Evolutionary conservation across 495 filamentous ascomycete genomes (phyloP).

Genomic region (Barbatosphaeria neglecta): DNA sequence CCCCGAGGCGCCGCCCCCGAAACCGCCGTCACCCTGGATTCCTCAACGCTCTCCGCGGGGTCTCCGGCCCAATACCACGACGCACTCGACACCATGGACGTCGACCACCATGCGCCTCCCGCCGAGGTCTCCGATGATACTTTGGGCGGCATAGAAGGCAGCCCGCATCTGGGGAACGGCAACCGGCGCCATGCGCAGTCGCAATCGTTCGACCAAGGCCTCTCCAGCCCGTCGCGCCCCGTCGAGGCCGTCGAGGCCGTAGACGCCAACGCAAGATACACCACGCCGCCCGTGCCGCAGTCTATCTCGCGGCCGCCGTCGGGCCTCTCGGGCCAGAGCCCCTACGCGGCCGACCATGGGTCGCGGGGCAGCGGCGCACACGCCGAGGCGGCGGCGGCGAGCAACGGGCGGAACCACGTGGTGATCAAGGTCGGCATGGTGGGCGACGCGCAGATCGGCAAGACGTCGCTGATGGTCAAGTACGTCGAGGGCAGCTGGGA

Average conservation of each 20-base stretch:
- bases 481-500: slow-evolving; percentile 99
- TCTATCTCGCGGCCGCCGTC: slow-evolving; percentile 38
- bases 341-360: slow-evolving; percentile 19
- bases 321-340: slow-evolving; percentile 32
- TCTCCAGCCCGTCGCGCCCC: slow-evolving; percentile 17
- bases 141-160: slow-evolving; percentile 24
- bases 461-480: slow-evolving; percentile 98
- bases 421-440: slow-evolving; percentile 99
- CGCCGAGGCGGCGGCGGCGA: slow-evolving; percentile 28
- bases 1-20: background rate
- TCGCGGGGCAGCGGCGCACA: slow-evolving; percentile 23
- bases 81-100: slow-evolving; percentile 39
- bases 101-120: slow-evolving; percentile 17
- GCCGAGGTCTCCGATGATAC: slow-evolving; percentile 27
- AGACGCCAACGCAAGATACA: slow-evolving; percentile 27
- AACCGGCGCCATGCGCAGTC: slow-evolving; percentile 22
- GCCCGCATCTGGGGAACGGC: slow-evolving; percentile 12
- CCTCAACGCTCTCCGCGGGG: slow-evolving; percentile 33
- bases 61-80: slow-evolving; percentile 39
- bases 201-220: slow-evolving; percentile 27
- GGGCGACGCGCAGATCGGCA: slow-evolving; percentile 96
- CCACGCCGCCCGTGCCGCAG: slow-evolving; percentile 24
- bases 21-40: slow-evolving; percentile 32
- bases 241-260: slow-evolving; percentile 23
- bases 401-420: slow-evolving; percentile 64